Base-by-base conservation (phyloP, 2,329 filamentous ascomycete species). In the Xylariaceae sp. region DNA sequence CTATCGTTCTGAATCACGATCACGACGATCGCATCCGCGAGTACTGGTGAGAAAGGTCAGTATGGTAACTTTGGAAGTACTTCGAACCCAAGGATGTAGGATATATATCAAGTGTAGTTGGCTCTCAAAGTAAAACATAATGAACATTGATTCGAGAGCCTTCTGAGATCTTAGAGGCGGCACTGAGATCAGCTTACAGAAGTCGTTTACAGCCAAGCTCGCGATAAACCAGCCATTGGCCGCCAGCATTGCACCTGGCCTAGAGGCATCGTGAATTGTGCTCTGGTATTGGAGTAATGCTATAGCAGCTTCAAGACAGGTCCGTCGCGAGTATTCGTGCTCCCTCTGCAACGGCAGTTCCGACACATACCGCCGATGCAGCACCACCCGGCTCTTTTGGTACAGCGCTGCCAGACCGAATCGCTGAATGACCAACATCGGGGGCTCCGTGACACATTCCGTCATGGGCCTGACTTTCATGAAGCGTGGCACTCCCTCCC, bases 21-120 rank as follows among this genome's bases (percentile, higher is more conserved):
- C 46, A 76, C 82, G 3, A 84, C 53, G 12, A 83, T 69, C 70
- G 80, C 79, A 41, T 75, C 72, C 0, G 79, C 78, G 2, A 83
- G 67, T 38, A 84, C n/a, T n/a, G n/a, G n/a, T n/a, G n/a, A n/a
- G n/a, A n/a, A n/a, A n/a, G n/a, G n/a, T n/a, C n/a, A n/a, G n/a
- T n/a, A n/a, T n/a, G n/a, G n/a, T n/a, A n/a, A n/a, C n/a, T n/a
- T n/a, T n/a, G n/a, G n/a, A n/a, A n/a, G n/a, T n/a, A n/a, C n/a
- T n/a, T n/a, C n/a, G n/a, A n/a, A n/a, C n/a, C n/a, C n/a, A n/a
- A n/a, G n/a, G n/a, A n/a, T n/a, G n/a, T n/a, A n/a, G n/a, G n/a
- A n/a, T n/a, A n/a, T n/a, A n/a, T n/a, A n/a, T n/a, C n/a, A n/a
- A n/a, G n/a, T n/a, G n/a, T n/a, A n/a, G n/a, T n/a, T n/a, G n/a